Percentiles rank a stretch among this genome's conserved stretches.
Conservation (phyloP, 2,329 filamentous ascomycete species). For the Daldinia sp. region DNA sequence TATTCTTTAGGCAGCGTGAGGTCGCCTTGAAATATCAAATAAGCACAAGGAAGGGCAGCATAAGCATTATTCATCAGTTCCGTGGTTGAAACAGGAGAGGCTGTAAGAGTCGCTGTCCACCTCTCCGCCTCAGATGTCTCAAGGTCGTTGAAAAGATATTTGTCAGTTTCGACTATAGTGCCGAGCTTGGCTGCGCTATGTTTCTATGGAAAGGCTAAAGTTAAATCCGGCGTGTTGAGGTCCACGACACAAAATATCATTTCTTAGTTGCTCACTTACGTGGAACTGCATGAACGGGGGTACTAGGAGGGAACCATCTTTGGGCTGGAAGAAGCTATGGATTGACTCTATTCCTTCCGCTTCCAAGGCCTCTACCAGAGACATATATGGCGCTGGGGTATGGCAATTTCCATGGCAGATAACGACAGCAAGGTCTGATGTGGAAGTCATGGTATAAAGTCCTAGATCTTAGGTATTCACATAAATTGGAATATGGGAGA, state of each 20-base stretch:
- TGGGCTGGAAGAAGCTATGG: neutral
- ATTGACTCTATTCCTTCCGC: no score
- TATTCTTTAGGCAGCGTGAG: neutral
- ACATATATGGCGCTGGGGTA: no score
- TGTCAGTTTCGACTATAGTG: neutral
- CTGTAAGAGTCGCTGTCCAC: neutral
- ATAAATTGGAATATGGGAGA: no score
- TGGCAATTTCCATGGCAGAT: no score
- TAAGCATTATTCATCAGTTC: neutral
- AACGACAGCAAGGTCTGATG: no score
- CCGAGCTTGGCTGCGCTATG: neutral
- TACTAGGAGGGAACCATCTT: neutral
- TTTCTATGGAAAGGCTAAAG: neutral
- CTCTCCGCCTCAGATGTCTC: neutral
- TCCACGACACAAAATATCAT: neutral
- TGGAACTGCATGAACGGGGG: neutral
- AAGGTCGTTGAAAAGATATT: no score
- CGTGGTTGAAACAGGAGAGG: neutral
- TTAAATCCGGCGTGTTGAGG: neutral
- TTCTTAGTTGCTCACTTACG: neutral
- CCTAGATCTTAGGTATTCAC: no score
- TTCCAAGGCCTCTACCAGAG: no score
- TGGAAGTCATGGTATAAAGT: no score
- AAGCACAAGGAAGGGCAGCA: neutral
- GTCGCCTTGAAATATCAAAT: neutral